A percentile compares a stretch with the other conserved stretches of the same genome.
phyloP scores from a whole-genome alignment of 116 monocot genomes.

The Dioscorea cayenensis region DNA sequence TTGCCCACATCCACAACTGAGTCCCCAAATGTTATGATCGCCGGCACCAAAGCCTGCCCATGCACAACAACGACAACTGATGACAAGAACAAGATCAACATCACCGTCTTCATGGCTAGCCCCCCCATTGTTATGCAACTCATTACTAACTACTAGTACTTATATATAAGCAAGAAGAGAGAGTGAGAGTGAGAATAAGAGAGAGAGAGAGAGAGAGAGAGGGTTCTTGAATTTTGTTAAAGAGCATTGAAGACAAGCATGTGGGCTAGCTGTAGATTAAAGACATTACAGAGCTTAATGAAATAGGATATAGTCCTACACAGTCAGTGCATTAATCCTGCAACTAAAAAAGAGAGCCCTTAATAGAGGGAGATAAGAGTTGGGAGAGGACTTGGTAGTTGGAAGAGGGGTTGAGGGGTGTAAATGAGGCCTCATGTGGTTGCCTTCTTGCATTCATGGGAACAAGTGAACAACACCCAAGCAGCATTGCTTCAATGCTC shows the following conservation, averaged over 20 bases:
- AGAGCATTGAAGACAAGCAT: neutral
- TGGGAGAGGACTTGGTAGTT: neutral
- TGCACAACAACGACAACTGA: neutral
- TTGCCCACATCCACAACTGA: slow-evolving; percentile 73
- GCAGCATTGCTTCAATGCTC: neutral
- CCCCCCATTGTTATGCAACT: neutral
- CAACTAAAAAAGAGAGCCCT: neutral
- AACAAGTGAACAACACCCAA: neutral
- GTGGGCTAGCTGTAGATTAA: neutral
- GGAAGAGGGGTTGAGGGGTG: neutral
- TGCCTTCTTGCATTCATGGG: slow-evolving; percentile 1
- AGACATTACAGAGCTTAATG: neutral
- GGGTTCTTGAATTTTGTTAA: neutral
- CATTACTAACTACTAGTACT: neutral
- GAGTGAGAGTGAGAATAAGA: no score
- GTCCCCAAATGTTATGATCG: slow-evolving; percentile 53
- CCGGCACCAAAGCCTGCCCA: slow-evolving; percentile 15
- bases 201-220: neutral
- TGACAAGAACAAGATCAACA: neutral
- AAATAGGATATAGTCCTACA: no score
- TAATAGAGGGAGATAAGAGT: slow-evolving; percentile 1
- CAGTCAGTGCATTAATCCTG: neutral
- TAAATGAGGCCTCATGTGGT: slow-evolving; percentile 1
- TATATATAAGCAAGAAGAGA: neutral
- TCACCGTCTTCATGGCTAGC: neutral